A percentile compares a stretch with the other conserved stretches of the same genome.
Evolutionary conservation across 2,329 filamentous ascomycete genomes (phyloP).

Genomic region (Fusarium tjaetaba): DNA sequence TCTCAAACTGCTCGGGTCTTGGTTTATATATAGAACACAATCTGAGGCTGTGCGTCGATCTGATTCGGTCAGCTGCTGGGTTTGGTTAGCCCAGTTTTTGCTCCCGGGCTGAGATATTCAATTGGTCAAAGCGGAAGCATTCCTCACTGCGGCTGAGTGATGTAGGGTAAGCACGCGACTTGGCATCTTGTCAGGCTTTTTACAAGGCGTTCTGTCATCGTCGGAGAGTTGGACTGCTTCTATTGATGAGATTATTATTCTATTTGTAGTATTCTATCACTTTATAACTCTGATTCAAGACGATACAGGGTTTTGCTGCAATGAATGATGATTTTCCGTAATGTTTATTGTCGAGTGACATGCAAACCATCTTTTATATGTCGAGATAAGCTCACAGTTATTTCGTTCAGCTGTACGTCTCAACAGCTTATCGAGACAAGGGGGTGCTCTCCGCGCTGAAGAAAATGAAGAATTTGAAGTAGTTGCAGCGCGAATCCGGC

Average conservation of each 20-base stretch:
- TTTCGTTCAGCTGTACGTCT: too few species aligned
- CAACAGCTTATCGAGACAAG: too few species aligned
- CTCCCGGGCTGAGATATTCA: too few species aligned
- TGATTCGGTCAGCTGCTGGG: background rate
- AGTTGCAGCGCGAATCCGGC: too few species aligned
- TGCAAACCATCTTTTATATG: too few species aligned
- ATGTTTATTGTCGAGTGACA: too few species aligned
- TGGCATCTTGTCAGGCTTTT: background rate
- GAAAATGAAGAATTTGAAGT: too few species aligned
- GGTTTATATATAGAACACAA: background rate
- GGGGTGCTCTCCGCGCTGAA: too few species aligned
- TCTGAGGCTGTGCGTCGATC: background rate
- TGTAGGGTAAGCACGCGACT: background rate
- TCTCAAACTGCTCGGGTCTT: rapidly evolving
- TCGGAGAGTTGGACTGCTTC: rapidly evolving
- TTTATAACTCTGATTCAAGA: rapidly evolving
- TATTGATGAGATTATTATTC: too few species aligned
- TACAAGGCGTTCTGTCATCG: background rate
- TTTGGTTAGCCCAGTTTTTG: background rate
- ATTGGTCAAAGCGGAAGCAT: background rate
- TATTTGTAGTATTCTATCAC: rapidly evolving
- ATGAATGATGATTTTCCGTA: rapidly evolving
- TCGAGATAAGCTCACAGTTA: too few species aligned
- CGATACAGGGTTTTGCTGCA: rapidly evolving
- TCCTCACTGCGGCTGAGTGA: background rate